These are phyloP conservation scores for Bruguiera hainesii DNA, from an alignment of 441 rosid species.

Conservation along the genomic window DNA sequence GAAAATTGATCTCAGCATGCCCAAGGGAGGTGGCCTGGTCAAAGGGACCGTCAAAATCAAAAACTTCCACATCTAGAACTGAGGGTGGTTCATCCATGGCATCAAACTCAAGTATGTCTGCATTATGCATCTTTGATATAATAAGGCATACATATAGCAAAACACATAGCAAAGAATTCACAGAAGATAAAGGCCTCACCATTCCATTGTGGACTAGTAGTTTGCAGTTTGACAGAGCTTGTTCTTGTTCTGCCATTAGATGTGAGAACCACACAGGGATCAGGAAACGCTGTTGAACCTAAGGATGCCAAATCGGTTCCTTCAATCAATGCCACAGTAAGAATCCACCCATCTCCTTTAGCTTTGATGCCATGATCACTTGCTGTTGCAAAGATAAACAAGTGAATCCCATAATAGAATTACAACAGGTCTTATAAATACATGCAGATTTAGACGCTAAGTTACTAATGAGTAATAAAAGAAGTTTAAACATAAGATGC, in stretches of 20 bases:
- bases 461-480: not conserved
- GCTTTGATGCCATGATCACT: conserved; percentile 63
- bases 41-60: conserved; percentile 90
- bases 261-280: conserved; percentile 77
- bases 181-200: conserved; percentile 41
- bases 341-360: conserved; percentile 83
- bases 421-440: not conserved
- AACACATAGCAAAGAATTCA: conserved; percentile 7
- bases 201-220: conserved; percentile 78
- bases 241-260: conserved; percentile 81
- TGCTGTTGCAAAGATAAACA: conserved; percentile 37
- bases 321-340: conserved; percentile 76
- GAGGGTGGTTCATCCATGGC: conserved; percentile 96
- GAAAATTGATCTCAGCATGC: conserved; percentile 76
- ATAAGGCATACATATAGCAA: conserved; percentile 4
- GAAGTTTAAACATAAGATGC: conserved; percentile 2
- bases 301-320: conserved; percentile 59
- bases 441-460: not conserved
- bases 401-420: conserved; percentile 13
- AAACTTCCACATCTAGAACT: conserved; percentile 78
- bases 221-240: conserved; percentile 84
- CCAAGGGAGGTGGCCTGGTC: conserved; percentile 84
- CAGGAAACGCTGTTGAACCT: conserved; percentile 49
- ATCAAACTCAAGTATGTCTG: conserved; percentile 89
- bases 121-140: conserved; percentile 23